Base-by-base conservation (phyloP, 2,329 filamentous ascomycete species). In the Penicillium sp. region DNA sequence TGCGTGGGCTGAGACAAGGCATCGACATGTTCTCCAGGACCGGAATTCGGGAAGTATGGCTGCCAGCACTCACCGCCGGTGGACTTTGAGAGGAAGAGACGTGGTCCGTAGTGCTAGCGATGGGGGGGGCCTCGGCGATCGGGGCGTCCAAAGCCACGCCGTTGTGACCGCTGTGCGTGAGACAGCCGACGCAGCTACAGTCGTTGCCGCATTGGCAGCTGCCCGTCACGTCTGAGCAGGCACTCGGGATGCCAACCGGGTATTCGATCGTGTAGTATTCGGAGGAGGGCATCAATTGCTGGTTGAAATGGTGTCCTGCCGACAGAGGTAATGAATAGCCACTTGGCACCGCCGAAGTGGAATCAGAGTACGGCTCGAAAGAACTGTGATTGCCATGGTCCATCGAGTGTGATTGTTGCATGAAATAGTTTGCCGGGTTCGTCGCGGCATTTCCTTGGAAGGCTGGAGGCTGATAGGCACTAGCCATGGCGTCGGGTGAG, bases 181-280 rank as follows among this genome's bases (percentile, higher is more conserved):
- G 70, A 63, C 82, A 84, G 14, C 81, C 81, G n/a, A 81, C 73
- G 62, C 82, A 84, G 55, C 70, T 76, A 63, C 82, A 84, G 40
- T 81, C 81, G 56, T 78, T 79, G 16, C 80, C 81, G 57, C 82
- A 84, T 61, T 80, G 79, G 58, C 82, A 84, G 27, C 77, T 82
- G 3, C 81, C 82, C 6, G 77, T 80, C 3, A 75, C 69, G 59
- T 83, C 78, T 36, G 76, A 78, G 65, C 82, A 84, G 16, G 76
- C 64, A 27, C 62, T 67, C 4, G 74, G 71, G 43, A 77, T 60
- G 22, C 71, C 73, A 19, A 78, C 70, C 2, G 77, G 71, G 55
- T 78, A 78, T 63, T 77, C 76, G 46, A 79, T 64, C 6, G 75
- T 77, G 58, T 76, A 76, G 59, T 79, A 79, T 50, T 76, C 73